Evolutionary conservation across 345 rosid genomes (phyloP), one percentile per base, ranked within the genome.

Genomic region (Lagerstroemia speciosa): DNA sequence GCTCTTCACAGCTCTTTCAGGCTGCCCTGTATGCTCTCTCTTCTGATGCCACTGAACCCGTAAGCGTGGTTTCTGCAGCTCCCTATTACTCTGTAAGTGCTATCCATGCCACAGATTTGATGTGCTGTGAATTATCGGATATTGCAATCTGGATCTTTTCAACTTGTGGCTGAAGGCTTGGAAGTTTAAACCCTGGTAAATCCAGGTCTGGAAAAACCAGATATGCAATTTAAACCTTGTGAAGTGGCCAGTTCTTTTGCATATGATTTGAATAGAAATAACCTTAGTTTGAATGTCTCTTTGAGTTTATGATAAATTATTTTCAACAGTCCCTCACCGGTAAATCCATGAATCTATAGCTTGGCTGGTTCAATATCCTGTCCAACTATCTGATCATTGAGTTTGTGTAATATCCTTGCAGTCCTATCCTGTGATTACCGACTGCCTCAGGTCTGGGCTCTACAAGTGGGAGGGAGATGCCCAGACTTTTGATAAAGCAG

Each of bases 381-480:
- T 53, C 60, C 24, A 53, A 11, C 16, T 53, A 24, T 53, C 60
- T n/a, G 29, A n/a, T 8, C 19, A 27, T 30, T 58, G 33, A 58
- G 7, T 2, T 66, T 72, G 43, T 26, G 40, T 60, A 52, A 37
- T 48, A 46, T 57, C 12, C 61, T 66, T 74, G 85, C 82, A 93
- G 98, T 85, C 89, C 4, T 93, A 87, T 74, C 94, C 94, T 1
- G 66, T 73, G 19, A 83, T 85, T 52, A 91, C 98, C 2, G 97
- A 93, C 53, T 89, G 87, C 75, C 78, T 93, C 43, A 89, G 82
- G 71, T 93, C 98, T 0, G 76, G 90, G 32, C 82, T 93, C 1
- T 83, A 85, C 73, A 82, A 75, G 71, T 93, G 98, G 98, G 94
- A 77, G 1, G 98, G 98, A n/a, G 98, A 93, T 79, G 97, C 98